phyloP scores from a whole-genome alignment of 352 stramenopile species.

The Globisporangium nodosum region DNA sequence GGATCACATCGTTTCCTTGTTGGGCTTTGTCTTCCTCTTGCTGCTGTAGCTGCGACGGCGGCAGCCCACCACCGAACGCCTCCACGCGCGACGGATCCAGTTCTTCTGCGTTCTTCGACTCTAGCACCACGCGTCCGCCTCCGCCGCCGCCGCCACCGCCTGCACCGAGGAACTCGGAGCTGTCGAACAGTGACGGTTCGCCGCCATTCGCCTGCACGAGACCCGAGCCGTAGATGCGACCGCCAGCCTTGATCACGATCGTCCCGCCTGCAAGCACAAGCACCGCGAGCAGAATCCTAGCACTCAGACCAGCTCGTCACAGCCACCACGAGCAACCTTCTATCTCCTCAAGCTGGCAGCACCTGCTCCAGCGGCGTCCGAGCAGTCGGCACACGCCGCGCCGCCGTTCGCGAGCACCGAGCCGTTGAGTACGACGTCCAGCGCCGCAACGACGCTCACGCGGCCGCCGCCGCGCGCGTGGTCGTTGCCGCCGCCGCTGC shows the following conservation, averaged over 20 bases:
- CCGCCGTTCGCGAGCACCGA: slow-evolving; percentile 62
- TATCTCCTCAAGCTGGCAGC: neutral
- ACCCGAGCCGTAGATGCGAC: slow-evolving; percentile 33
- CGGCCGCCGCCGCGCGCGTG: slow-evolving; percentile 54
- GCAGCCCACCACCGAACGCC: slow-evolving; percentile 46
- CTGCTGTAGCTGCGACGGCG: slow-evolving; percentile 9
- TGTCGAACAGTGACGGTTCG: slow-evolving; percentile 31
- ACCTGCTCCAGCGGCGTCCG: slow-evolving; percentile 59
- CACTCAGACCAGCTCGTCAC: neutral
- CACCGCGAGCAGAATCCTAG: neutral
- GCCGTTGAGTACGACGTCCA: slow-evolving; percentile 53
- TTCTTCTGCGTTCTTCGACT: slow-evolving; percentile 36
- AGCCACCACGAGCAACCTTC: neutral
- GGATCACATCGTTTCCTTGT: slow-evolving; percentile 21
- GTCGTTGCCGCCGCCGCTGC: slow-evolving; percentile 68
- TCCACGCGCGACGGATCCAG: slow-evolving; percentile 30
- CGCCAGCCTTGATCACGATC: slow-evolving; percentile 30
- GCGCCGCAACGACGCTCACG: slow-evolving; percentile 34
- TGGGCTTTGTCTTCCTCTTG: neutral
- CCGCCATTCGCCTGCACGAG: slow-evolving; percentile 51
- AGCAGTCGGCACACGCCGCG: slow-evolving; percentile 37
- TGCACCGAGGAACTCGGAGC: slow-evolving; percentile 12
- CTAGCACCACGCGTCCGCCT: slow-evolving; percentile 48
- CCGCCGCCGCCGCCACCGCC: slow-evolving; percentile 53
- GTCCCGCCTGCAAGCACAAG: slow-evolving; percentile 31